phyloP scores from a whole-genome alignment of 108 stramenopile genomes.

The Fragilaria radians region DNA sequence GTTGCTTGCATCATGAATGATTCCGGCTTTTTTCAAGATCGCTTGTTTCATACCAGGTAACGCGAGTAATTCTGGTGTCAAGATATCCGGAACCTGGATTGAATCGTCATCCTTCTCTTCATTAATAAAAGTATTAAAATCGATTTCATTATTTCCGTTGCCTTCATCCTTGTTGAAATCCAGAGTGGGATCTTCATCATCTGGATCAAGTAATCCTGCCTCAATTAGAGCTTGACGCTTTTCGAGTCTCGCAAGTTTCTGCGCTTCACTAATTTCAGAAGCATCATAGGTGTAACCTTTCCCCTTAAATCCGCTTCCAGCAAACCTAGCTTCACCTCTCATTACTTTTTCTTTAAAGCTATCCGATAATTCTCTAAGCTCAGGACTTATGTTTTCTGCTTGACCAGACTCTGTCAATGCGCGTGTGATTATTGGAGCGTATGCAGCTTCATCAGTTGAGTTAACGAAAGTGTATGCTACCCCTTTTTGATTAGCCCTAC shows the following conservation, averaged over 20 bases:
- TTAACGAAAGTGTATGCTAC: constrained; percentile 96
- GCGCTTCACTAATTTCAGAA: constrained; percentile 90
- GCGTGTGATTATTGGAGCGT: constrained; percentile 88
- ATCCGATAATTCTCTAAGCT: constrained; percentile 81
- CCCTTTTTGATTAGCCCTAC: constrained; percentile 90
- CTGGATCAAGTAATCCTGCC: constrained; percentile 79
- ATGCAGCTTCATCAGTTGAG: constrained; percentile 89
- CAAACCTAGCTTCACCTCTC: constrained; percentile 89
- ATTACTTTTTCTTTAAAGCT: constrained; percentile 89
- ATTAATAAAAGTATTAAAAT: neutral
- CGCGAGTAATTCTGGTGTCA: constrained; percentile 72
- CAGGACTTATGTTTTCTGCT: constrained; percentile 80
- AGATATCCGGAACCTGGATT: constrained; percentile 6
- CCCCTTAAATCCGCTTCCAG: constrained; percentile 93
- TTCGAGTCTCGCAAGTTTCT: constrained; percentile 80
- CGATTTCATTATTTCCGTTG: constrained; percentile 27
- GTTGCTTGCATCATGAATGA: constrained; percentile 35
- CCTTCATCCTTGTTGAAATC: constrained; percentile 14
- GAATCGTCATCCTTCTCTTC: constrained; percentile 4
- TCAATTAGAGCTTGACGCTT: constrained; percentile 89
- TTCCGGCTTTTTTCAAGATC: constrained; percentile 67
- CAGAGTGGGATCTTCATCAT: constrained; percentile 53
- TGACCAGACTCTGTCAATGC: constrained; percentile 89
- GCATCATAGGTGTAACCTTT: constrained; percentile 95
- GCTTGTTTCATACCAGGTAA: constrained; percentile 86